These are phyloP conservation scores for Mycosphaerelloides madeirae DNA, from an alignment of 2,329 filamentous ascomycete genomes.

Conservation along the genomic window DNA sequence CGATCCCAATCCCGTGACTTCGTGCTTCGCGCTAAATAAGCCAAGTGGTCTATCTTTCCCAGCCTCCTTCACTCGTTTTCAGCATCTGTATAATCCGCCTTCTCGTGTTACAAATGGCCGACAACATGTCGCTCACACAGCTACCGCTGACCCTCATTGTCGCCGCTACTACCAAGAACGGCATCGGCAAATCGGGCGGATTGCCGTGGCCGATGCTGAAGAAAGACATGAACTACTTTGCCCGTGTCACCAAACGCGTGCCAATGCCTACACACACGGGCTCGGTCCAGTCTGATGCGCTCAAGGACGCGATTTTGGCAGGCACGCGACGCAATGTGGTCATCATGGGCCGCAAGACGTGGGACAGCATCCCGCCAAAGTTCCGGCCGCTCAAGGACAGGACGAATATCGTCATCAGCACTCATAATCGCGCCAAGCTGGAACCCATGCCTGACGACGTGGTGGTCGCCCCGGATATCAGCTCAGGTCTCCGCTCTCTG, in stretches of 20 bases:
- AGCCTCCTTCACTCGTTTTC: no score
- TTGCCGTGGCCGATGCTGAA: constrained; percentile 87
- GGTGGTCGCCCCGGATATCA: constrained; percentile 46
- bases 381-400: constrained; percentile 77
- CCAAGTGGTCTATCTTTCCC: no score
- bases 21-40: no score
- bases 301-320: constrained; percentile 17
- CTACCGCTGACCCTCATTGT: constrained; percentile 75
- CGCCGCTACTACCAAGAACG: constrained; percentile 80
- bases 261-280: constrained; percentile 47
- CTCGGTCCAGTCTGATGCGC: constrained; percentile 23
- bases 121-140: constrained; percentile 27
- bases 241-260: constrained; percentile 73
- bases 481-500: constrained; percentile 31
- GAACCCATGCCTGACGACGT: constrained; percentile 40
- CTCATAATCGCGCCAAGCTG: constrained; percentile 31
- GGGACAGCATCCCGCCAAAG: constrained; percentile 76
- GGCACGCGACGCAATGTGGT: constrained; percentile 55
- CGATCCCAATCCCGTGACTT: no score
- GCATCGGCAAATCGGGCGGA: constrained; percentile 73
- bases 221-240: constrained; percentile 93
- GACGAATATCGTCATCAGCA: constrained; percentile 75
- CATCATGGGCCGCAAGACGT: constrained; percentile 97
- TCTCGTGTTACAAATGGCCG: constrained; percentile 14
- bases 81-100: no score